These are phyloP conservation scores for Xylaria curta DNA, from an alignment of 495 filamentous ascomycete genomes.

Conservation along the genomic window DNA sequence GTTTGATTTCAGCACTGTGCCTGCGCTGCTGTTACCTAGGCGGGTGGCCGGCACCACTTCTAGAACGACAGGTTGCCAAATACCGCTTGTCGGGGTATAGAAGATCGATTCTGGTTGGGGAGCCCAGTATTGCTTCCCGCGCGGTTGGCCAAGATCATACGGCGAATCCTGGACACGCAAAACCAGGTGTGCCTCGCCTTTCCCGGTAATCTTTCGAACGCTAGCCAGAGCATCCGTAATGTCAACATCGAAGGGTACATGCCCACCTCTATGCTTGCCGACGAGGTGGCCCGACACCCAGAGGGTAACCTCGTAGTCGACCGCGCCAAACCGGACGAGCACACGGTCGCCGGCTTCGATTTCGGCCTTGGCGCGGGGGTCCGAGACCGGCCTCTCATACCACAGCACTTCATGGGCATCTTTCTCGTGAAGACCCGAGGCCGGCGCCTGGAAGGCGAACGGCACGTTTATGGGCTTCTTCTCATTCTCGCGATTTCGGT, in stretches of 20 bases:
- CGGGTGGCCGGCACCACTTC: constrained; percentile 57
- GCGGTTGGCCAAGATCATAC: constrained; percentile 58
- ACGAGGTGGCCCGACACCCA: constrained; percentile 61
- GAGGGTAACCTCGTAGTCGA: constrained; percentile 67
- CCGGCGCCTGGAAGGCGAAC: constrained; percentile 63
- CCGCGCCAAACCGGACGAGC: constrained; percentile 64
- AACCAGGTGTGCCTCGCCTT: constrained; percentile 31
- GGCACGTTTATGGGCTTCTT: constrained; percentile 61
- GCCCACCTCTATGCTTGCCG: constrained; percentile 62
- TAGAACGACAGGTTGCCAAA: constrained; percentile 70
- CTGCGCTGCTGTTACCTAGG: constrained; percentile 40
- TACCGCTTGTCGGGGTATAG: constrained; percentile 67
- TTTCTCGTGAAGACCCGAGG: constrained; percentile 60
- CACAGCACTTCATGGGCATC: constrained; percentile 65
- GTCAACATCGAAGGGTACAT: constrained; percentile 64
- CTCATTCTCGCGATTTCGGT: constrained; percentile 34
- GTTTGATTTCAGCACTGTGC: constrained; percentile 41
- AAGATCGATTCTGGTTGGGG: constrained; percentile 64
- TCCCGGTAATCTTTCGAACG: constrained; percentile 36
- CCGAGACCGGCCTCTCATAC: constrained; percentile 60
- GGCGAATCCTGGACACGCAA: constrained; percentile 51
- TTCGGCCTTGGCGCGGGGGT: constrained; percentile 49
- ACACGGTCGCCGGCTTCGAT: constrained; percentile 46
- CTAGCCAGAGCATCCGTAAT: constrained; percentile 55
- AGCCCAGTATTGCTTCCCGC: constrained; percentile 51